These are phyloP conservation scores for Phoma sp. DNA, from an alignment of 2,329 filamentous ascomycete genomes.

Conservation along the genomic window DNA sequence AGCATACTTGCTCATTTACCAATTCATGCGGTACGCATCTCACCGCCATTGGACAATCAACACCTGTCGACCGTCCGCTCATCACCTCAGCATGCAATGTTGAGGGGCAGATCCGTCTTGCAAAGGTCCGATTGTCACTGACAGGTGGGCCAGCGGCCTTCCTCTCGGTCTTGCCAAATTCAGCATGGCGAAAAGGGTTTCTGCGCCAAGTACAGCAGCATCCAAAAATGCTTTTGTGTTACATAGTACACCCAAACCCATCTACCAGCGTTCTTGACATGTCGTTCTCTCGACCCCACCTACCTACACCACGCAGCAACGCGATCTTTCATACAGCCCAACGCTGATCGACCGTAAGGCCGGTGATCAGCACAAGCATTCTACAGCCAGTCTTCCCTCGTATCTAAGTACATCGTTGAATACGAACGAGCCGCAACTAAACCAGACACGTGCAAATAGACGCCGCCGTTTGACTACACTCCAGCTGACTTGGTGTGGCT, in stretches of 20 bases:
- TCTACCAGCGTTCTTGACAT: neutral
- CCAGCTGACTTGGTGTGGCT: neutral
- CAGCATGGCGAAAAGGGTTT: neutral
- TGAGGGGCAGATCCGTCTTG: neutral
- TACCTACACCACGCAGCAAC: neutral
- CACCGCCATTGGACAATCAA: conserved; percentile 2
- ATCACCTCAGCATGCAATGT: neutral
- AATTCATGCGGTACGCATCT: neutral
- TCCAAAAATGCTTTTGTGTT: neutral
- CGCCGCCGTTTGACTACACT: conserved; percentile 2
- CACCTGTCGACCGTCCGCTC: neutral
- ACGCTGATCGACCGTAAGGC: neutral
- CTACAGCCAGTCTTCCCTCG: neutral
- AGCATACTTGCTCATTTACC: too few relatives aligned
- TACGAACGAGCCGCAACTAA: conserved; percentile 5
- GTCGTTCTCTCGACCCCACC: neutral
- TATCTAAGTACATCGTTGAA: conserved; percentile 1
- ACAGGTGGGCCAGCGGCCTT: neutral
- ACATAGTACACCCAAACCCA: too few relatives aligned
- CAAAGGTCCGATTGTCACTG: neutral
- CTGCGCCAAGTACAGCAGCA: neutral
- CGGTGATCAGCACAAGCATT: conserved; percentile 13
- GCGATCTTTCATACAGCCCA: neutral
- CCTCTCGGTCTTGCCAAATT: neutral
- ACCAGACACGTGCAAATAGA: neutral